These are phyloP conservation scores for Calonectria naviculata DNA, from an alignment of 2,329 filamentous ascomycete species.

Conservation along the genomic window DNA sequence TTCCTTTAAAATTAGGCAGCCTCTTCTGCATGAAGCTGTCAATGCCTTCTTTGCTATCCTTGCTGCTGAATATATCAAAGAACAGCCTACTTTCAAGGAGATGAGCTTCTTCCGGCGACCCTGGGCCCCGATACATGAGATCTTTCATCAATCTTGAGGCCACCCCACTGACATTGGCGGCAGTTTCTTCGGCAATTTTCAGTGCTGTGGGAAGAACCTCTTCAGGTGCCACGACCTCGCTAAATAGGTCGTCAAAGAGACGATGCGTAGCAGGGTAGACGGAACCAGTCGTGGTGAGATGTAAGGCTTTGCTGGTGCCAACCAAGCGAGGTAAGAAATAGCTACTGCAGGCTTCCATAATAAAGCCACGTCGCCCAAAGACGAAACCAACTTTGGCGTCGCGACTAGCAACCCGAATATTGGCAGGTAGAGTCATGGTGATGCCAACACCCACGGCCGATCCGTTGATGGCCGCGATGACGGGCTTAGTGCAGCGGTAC, in stretches of 20 bases:
- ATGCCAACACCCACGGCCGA: constrained; percentile 70
- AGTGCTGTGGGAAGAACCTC: constrained; percentile 74
- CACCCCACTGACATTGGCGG: constrained; percentile 72
- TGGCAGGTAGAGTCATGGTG: constrained; percentile 69
- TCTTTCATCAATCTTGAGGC: constrained; percentile 76
- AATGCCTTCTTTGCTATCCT: constrained; percentile 75
- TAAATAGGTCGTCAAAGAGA: constrained; percentile 72
- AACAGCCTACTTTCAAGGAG: constrained; percentile 75
- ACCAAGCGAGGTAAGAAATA: constrained; percentile 80
- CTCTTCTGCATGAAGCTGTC: constrained; percentile 78
- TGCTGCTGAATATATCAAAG: constrained; percentile 66
- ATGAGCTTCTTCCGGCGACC: constrained; percentile 75
- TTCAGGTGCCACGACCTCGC: constrained; percentile 69
- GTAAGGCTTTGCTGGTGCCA: constrained; percentile 71
- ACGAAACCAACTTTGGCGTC: constrained; percentile 79
- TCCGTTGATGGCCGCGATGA: constrained; percentile 69
- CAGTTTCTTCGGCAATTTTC: constrained; percentile 74
- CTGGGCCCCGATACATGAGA: constrained; percentile 71
- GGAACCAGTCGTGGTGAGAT: constrained; percentile 74
- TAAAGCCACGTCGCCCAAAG: constrained; percentile 76
- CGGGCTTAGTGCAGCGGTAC: constrained; percentile 67
- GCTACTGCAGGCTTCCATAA: constrained; percentile 77
- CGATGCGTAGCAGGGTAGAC: constrained; percentile 65
- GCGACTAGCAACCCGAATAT: constrained; percentile 63
- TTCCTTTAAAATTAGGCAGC: constrained; percentile 69